Evolutionary conservation across 768 basidiomycete species (phyloP).

Genomic region (Lanmaoa rubissima): DNA sequence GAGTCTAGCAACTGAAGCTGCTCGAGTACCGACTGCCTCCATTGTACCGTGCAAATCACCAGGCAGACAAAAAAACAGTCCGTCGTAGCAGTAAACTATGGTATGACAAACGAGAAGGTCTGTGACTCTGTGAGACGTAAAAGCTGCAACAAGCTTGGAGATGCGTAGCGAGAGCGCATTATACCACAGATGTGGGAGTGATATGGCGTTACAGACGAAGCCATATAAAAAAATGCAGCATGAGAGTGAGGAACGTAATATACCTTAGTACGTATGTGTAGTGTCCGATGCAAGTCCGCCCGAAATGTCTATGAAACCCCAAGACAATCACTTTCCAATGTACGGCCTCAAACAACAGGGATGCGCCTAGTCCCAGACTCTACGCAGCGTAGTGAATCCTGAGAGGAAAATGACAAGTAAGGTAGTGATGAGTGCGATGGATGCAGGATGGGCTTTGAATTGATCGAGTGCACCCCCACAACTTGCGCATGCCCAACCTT

Average conservation of each 20-base stretch:
- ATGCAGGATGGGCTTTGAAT: conserved; percentile 31
- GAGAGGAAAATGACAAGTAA: conserved; percentile 32
- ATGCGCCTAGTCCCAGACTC: conserved; percentile 25
- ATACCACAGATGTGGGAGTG: conserved; percentile 17
- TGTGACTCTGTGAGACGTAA: conserved; percentile 11
- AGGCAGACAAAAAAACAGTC: conserved; percentile 1
- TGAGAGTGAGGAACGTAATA: conserved; percentile 21
- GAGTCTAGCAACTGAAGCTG: neutral
- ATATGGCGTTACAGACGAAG: conserved; percentile 11
- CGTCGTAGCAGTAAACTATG: neutral
- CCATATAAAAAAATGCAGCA: conserved; percentile 24
- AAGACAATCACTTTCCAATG: conserved; percentile 9
- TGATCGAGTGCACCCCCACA: conserved; percentile 33
- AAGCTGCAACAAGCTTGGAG: neutral
- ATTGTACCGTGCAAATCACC: conserved; percentile 2
- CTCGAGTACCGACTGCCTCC: neutral
- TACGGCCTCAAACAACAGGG: neutral
- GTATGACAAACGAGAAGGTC: conserved; percentile 4
- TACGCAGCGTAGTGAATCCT: conserved; percentile 35
- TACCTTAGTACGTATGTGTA: conserved; percentile 30
- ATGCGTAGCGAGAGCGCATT: conserved; percentile 20
- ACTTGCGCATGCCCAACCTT: conserved; percentile 31
- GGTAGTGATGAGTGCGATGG: conserved; percentile 34
- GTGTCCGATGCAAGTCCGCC: conserved; percentile 30
- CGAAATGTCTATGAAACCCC: conserved; percentile 24